Conservation (phyloP, 1,139 yeast species). For the Oligophagozyma castellii region DNA sequence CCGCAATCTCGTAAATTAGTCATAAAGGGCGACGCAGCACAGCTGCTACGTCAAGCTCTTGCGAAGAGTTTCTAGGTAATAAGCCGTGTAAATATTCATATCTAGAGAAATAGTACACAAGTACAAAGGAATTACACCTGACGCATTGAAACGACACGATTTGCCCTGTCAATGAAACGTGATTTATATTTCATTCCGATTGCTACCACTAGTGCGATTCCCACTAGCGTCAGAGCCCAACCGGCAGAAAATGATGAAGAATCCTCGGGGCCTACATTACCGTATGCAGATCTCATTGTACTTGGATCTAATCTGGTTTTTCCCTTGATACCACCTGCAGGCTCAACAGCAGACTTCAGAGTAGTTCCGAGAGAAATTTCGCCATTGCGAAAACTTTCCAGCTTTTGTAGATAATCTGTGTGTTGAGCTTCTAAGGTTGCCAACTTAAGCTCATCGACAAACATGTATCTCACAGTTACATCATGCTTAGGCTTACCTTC, state of each 20-base stretch:
- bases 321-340: too few relatives aligned
- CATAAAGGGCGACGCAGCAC: conserved; percentile 47
- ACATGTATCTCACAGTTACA: conserved; percentile 28
- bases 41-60: conserved; percentile 27
- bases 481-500: conserved; percentile 30
- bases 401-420: conserved; percentile 8
- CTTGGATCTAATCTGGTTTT: too few relatives aligned
- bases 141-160: too few relatives aligned
- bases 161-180: conserved; percentile 1
- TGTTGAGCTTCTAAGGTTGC: conserved; percentile 9
- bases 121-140: too few relatives aligned
- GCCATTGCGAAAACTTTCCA: conserved; percentile 12
- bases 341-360: conserved; percentile 7
- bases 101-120: too few relatives aligned
- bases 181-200: too few relatives aligned
- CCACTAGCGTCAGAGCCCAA: too few relatives aligned
- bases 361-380: conserved; percentile 12
- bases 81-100: not conserved
- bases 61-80: conserved; percentile 11
- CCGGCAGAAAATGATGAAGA: too few relatives aligned
- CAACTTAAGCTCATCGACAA: conserved; percentile 9
- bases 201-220: too few relatives aligned
- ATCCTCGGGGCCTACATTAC: too few relatives aligned
- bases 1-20: conserved; percentile 30
- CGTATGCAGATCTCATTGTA: too few relatives aligned